A percentile compares a stretch with the other conserved stretches of the same genome.
These are phyloP conservation scores for Pichia scutulata DNA, from an alignment of 805 yeast genomes.

Conservation along the genomic window DNA sequence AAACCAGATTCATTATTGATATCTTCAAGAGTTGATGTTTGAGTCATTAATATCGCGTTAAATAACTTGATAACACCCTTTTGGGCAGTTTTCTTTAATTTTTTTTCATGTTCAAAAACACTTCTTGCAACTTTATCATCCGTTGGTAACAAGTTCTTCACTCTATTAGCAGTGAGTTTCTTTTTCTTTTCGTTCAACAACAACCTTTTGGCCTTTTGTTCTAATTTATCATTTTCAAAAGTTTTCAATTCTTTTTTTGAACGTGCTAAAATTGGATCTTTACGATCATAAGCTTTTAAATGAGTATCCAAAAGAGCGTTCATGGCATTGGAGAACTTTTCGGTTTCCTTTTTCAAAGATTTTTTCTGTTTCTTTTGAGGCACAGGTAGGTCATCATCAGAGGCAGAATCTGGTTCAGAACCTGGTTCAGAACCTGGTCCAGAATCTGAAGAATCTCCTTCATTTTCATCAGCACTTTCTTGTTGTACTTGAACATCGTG, in stretches of 20 bases:
- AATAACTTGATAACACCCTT: slow-evolving; percentile 28
- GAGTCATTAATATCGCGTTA: slow-evolving; percentile 39
- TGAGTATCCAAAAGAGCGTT: slow-evolving; percentile 77
- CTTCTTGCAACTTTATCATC: slow-evolving; percentile 52
- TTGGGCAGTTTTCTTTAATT: slow-evolving; percentile 58
- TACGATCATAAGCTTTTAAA: slow-evolving; percentile 80
- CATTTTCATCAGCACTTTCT: background rate
- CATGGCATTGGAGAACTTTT: slow-evolving; percentile 73
- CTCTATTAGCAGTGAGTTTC: slow-evolving; percentile 57
- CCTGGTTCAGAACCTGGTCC: too few relatives aligned
- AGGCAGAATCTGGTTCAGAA: slow-evolving; percentile 1
- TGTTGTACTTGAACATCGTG: slow-evolving; percentile 10
- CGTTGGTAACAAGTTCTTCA: slow-evolving; percentile 56
- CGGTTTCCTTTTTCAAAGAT: slow-evolving; percentile 62
- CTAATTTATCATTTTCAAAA: slow-evolving; percentile 74
- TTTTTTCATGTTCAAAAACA: slow-evolving; percentile 43
- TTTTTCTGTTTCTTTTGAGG: slow-evolving; percentile 44
- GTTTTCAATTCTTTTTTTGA: slow-evolving; percentile 61
- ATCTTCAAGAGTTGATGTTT: slow-evolving; percentile 67
- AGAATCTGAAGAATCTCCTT: background rate
- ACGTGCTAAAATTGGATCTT: slow-evolving; percentile 87
- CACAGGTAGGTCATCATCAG: slow-evolving; percentile 27
- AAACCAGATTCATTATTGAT: slow-evolving; percentile 34
- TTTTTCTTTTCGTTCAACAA: slow-evolving; percentile 65
- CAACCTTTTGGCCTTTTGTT: slow-evolving; percentile 70